phyloP scores from a whole-genome alignment of 2,329 filamentous ascomycete genomes.

The Macrophomina phaseolina region DNA sequence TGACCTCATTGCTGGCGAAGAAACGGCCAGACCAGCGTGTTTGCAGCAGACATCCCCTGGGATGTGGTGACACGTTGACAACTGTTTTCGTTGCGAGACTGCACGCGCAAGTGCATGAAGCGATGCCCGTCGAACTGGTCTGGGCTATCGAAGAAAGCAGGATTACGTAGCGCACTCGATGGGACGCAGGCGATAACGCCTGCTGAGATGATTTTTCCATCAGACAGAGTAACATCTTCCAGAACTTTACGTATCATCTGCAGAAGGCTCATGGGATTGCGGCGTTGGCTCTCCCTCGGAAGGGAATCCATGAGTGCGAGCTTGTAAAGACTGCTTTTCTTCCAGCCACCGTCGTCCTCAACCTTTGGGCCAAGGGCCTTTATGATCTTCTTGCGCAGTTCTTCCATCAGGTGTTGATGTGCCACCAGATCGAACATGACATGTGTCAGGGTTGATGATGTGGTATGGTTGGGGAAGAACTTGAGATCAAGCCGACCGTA shows the following conservation, averaged over 20 bases:
- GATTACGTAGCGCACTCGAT: background rate
- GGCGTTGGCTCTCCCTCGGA: conserved; percentile 41
- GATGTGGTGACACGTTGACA: conserved; percentile 11
- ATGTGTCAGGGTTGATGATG: conserved; percentile 50
- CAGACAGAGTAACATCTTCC: conserved; percentile 35
- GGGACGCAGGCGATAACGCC: conserved; percentile 12
- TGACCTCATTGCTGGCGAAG: conserved; percentile 42
- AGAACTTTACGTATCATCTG: conserved; percentile 36
- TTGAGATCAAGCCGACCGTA: conserved; percentile 28
- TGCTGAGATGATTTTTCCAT: conserved; percentile 36
- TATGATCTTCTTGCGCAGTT: conserved; percentile 36
- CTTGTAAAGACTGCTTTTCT: conserved; percentile 37
- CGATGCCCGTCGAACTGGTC: conserved; percentile 22
- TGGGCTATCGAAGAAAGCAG: background rate
- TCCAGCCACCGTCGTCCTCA: conserved; percentile 31
- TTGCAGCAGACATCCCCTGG: background rate
- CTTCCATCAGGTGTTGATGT: conserved; percentile 35
- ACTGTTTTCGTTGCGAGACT: conserved; percentile 23
- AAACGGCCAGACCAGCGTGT: conserved; percentile 38
- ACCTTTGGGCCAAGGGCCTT: conserved; percentile 30
- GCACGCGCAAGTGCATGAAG: conserved; percentile 27
- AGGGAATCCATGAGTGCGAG: conserved; percentile 41
- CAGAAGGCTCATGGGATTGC: conserved; percentile 33
- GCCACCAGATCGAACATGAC: conserved; percentile 34
- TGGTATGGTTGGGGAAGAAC: conserved; percentile 34